Evolutionary conservation across 75 land plant genomes (phyloP), one percentile per base, ranked within the genome.

Genomic region (Sequoia sempervirens): DNA sequence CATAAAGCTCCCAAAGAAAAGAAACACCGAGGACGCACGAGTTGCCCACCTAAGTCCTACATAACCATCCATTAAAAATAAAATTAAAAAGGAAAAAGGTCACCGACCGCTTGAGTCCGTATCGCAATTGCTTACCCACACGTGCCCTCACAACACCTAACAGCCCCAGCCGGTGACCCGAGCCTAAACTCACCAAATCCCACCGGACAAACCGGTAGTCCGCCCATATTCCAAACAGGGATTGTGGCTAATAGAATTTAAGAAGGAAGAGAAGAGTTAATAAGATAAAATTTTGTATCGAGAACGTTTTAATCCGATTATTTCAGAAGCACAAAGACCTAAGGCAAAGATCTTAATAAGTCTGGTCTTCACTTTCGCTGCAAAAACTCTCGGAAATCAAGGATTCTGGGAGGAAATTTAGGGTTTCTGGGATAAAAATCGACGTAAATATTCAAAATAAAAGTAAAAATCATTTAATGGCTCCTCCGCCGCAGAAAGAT

Each of bases 401-500:
- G 73, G 13, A 11, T 70, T 70, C 30, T 70, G 12, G 73, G 73
- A 32, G 36, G n/a, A 32, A 70, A 30, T 32, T 11, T 70, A 11
- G 36, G 73, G 73, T 32, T 70, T 70, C 32, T 70, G 36, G 14
- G 12, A 30, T 32, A 28, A 12, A 70, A 32, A 11, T 30, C 36
- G 2, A 70, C 36, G 36, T 30, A 13, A 11, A 70, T 32, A 23
- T 5, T 26, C 26, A 23, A 4, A 5, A 26, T 4, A 2, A 64
- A 0, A 64, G 32, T 70, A 11, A 11, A 3, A 8, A 8, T 32
- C 32, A 7, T 30, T 20, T 20, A 75, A 91, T 92, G 94, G 91
- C 85, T 70, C 79, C 84, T n/a, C 87, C 88, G 34, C 34, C 80
- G 86, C 90, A 80, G 74, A 92, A 91, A 43, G 90, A 88, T 30